Evolutionary conservation across 2,329 filamentous ascomycete genomes (phyloP), one percentile per base, ranked within the genome.

Genomic region (Bertia moriformis): DNA sequence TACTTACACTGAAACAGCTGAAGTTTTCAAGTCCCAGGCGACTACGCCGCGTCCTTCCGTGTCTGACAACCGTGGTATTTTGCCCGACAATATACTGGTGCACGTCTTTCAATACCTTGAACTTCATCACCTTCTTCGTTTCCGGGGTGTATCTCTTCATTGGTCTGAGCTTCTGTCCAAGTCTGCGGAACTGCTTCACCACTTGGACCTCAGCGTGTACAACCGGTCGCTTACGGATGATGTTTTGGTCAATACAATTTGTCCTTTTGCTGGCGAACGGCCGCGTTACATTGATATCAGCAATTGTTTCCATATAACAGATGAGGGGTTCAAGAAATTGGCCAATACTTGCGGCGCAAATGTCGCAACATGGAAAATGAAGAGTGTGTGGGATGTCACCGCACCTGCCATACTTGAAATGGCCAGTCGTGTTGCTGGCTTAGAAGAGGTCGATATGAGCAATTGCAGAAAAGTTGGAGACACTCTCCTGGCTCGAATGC

Each of bases 401-500:
- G 78, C 78, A 2, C 74, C 76, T 37, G 75, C 79, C 4, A 78
- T 85, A 18, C 63, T 84, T 2, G 76, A 83, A 44, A 81, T 85
- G 68, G 71, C 80, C 14, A 78, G 76, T 45, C 74, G 69, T 43
- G 76, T 79, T 5, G 79, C 74, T 43, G 63, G 63, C 3, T 61
- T 85, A 5, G 71, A 82, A 53, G 77, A 83, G 49, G 71, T 84
- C 33, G 79, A 85, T 49, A 62, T 84, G 35, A 82, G 76, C 54
- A 85, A 85, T 49, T 84, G 80, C 52, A 67, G 80, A 37, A 84
- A 84, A 61, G 80, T 84, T n/a, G 77, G 76, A 46, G 80, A 85
- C 49, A 83, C 80, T 15, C 66, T 85, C 3, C 65, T 85, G 19
- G 78, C 78, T 7, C 65, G 79, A 18, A 76, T 84, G 2, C 67